Base-by-base conservation (phyloP, 2,329 filamentous ascomycete genomes). In the Hypoxylon sp. region DNA sequence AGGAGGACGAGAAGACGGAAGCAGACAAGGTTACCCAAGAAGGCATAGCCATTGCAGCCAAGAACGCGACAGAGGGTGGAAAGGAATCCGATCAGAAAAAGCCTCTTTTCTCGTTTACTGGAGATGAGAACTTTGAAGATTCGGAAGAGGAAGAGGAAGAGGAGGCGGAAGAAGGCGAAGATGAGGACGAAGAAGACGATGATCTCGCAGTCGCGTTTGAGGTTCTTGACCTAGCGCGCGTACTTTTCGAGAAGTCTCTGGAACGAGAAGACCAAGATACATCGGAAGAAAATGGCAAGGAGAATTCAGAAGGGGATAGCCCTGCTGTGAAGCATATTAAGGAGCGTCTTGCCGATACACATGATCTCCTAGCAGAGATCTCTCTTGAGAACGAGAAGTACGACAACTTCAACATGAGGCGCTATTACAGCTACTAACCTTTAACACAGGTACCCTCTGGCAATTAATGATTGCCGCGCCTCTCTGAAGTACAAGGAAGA, bases 361-460 rank as follows among this genome's bases (percentile, higher is more conserved):
- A 97, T 69, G 92, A 97, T 69, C 82, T 96, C 47, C 88, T 97
- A 56, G 90, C 92, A 7, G 94, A 99, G 73, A 97, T 99, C 56
- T 95, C 89, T n/a, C 79, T 99, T 19, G 94, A 99, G 75, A 96
- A 94, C 62, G 94, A 97, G 73, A 87, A 89, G 76, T 86, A 74
- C 52, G 71, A 56, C 31, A 27, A 38, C 27, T 35, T 43, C 26
- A n/a, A n/a, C n/a, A n/a, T n/a, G n/a, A n/a, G n/a, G n/a, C n/a
- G n/a, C n/a, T n/a, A n/a, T 32, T 12, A n/a, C 25, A 42, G 44
- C 58, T 43, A 56, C 41, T 67, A 37, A 67, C n/a, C 35, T 43
- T 5, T 20, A 7, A 11, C 12, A 25, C 58, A 86, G 83, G 63
- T 99, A 96, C 68, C 79, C 83, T 30, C 87, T 90, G 61, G 93